phyloP scores from a whole-genome alignment of 2,329 filamentous ascomycete genomes.

The Celoporthe dispersa region DNA sequence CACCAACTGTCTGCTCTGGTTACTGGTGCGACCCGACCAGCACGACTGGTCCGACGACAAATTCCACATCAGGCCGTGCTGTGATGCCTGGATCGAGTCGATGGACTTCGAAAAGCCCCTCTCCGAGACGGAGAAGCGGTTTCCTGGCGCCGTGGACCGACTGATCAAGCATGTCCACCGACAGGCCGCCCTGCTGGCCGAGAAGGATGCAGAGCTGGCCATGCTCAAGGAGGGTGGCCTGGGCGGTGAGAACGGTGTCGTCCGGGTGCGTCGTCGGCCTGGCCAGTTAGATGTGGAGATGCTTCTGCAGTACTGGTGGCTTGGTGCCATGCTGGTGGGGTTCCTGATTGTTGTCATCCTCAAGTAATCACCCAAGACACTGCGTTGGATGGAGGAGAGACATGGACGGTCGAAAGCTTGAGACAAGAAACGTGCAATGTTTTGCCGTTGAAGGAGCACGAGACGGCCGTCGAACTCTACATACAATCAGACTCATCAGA shows the following conservation, averaged over 20 bases:
- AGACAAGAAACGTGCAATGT: neutral
- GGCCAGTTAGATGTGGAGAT: neutral
- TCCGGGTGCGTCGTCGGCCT: too few relatives aligned
- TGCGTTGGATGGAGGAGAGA: neutral
- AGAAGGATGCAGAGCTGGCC: slow-evolving; percentile 17
- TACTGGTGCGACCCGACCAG: slow-evolving; percentile 8
- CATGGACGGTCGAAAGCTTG: neutral
- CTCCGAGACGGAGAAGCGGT: slow-evolving; percentile 23
- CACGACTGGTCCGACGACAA: neutral
- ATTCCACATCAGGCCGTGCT: slow-evolving; percentile 26
- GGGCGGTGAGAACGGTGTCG: neutral
- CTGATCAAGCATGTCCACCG: slow-evolving; percentile 15
- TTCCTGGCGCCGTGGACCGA: slow-evolving; percentile 19
- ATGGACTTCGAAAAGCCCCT: slow-evolving; percentile 22
- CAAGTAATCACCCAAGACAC: slow-evolving; percentile 9
- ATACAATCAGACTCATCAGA: neutral
- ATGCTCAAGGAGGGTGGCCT: neutral
- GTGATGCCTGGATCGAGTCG: slow-evolving; percentile 19
- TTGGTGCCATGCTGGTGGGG: neutral
- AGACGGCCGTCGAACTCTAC: neutral
- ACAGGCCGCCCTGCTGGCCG: slow-evolving; percentile 7
- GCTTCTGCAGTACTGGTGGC: slow-evolving; percentile 18
- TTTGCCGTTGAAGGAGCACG: neutral
- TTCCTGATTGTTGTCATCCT: neutral
- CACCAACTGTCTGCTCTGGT: slow-evolving; percentile 27